Conservation (phyloP, 495 filamentous ascomycete species). For the Gamarada debralockiae region DNA sequence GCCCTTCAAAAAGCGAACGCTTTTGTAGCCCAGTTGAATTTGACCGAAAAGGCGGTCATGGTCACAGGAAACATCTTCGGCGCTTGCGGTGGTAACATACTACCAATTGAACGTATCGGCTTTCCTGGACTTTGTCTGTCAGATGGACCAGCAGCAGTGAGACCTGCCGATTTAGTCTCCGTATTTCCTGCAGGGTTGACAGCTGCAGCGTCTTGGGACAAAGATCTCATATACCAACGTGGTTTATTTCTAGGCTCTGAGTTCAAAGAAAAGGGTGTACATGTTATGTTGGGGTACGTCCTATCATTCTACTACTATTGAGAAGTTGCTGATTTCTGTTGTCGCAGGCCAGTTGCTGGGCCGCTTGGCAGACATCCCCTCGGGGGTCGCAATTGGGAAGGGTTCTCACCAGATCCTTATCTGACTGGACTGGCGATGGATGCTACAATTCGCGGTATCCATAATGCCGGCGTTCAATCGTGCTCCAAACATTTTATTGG, state of each 20-base stretch:
- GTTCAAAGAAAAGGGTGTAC: slow-evolving; percentile 74
- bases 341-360: slow-evolving; percentile 86
- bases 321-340: background rate
- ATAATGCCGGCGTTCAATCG: slow-evolving; percentile 74
- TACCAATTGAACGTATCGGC: slow-evolving; percentile 41
- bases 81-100: slow-evolving; percentile 69
- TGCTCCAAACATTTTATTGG: slow-evolving; percentile 76
- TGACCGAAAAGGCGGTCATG: slow-evolving; percentile 11
- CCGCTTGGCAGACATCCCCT: slow-evolving; percentile 68
- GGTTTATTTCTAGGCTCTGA: slow-evolving; percentile 77
- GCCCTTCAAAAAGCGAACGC: slow-evolving; percentile 2
- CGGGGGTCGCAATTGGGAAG: slow-evolving; percentile 88
- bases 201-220: slow-evolving; percentile 66
- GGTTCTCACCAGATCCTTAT: slow-evolving; percentile 67
- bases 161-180: slow-evolving; percentile 61
- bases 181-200: slow-evolving; percentile 79
- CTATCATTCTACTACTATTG: no score
- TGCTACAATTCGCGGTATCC: slow-evolving; percentile 72
- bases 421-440: slow-evolving; percentile 67
- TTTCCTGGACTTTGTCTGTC: slow-evolving; percentile 44
- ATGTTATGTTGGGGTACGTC: slow-evolving; percentile 80
- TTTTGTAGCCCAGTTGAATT: slow-evolving; percentile 6
- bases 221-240: slow-evolving; percentile 57
- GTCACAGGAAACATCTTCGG: slow-evolving; percentile 2
- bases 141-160: slow-evolving; percentile 46